Base-by-base conservation (phyloP, 2,329 filamentous ascomycete species). In the Hyphodiscus sp. region DNA sequence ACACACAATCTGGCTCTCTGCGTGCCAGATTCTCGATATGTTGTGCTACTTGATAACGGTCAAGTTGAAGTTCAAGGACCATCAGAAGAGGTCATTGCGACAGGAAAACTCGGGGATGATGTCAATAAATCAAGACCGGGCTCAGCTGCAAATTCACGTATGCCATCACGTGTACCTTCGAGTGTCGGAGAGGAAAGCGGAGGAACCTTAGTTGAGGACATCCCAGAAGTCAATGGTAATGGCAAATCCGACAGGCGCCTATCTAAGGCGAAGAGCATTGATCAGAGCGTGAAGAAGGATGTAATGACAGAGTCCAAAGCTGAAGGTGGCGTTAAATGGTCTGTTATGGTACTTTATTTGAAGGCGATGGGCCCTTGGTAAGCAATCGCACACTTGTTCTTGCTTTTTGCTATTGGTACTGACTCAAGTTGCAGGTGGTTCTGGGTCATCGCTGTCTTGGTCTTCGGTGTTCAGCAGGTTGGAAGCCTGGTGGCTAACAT, bases 1-100 rank as follows among this genome's bases (percentile, higher is more conserved):
- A 96, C 94, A 0, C 94, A 99, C 74, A 99, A 97, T 65, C 82
- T 94, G 26, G 81, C 88, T n/a, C 80, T 99, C 18, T 94, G 90
- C 61, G 83, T 91, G 8, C 90, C 91, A 5, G 78, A 83, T 38
- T 85, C 92, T 0, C 82, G 91, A 52, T 88, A 87, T 61, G 86
- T 95, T 6, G 86, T 97, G 10, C 79, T 90, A 3, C 79, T 99
- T 56, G 88, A 95, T 47, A 97, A 97, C 64, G 94, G 94, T 26
- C 85, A 86, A 58, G 76, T 97, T 41, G 73, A 78, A 1, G 77
- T 81, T 1, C 87, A 96, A 68, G 94, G 94, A n/a, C 76, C 83
- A 2, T 79, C 91, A 0, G 76, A 82, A 5, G 82, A 92, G 49
- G 80, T 97, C 29, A 89, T 95, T 56, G 82, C 85, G 26, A 90